These are phyloP conservation scores for Phytophthora pseudosyringae DNA, from an alignment of 352 stramenopile species.

Conservation along the genomic window DNA sequence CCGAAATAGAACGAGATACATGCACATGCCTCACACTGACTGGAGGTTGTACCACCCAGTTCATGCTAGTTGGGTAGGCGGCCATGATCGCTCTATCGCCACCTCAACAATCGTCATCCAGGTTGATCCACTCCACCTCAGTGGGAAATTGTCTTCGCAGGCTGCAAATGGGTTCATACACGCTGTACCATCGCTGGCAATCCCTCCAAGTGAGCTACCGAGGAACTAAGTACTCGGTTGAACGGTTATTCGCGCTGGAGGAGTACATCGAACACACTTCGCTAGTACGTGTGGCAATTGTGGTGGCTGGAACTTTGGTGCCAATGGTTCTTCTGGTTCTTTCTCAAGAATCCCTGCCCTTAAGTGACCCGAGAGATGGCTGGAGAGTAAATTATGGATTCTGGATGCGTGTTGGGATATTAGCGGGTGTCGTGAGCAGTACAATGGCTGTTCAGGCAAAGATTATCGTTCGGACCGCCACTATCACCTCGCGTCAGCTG, in stretches of 20 bases:
- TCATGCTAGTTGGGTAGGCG: too few species aligned
- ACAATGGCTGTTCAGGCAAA: conserved; percentile 5
- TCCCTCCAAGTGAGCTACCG: conserved; percentile 25
- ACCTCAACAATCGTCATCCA: neutral
- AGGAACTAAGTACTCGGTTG: conserved; percentile 21
- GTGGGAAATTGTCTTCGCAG: neutral
- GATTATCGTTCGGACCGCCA: neutral
- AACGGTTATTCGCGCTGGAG: conserved; percentile 20
- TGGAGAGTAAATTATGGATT: conserved; percentile 28
- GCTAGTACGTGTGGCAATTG: neutral
- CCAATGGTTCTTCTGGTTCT: conserved; percentile 18
- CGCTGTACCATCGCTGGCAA: conserved; percentile 8
- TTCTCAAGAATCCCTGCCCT: conserved; percentile 20
- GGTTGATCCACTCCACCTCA: neutral
- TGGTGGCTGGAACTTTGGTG: conserved; percentile 12
- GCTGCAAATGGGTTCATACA: neutral
- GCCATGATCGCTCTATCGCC: too few species aligned
- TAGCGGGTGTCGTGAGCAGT: conserved; percentile 16
- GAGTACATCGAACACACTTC: conserved; percentile 18
- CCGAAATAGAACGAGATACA: too few species aligned
- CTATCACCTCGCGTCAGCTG: neutral
- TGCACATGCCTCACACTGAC: too few species aligned
- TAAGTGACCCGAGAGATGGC: conserved; percentile 7
- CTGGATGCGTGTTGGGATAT: conserved; percentile 25
- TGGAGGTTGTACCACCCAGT: too few species aligned